Evolutionary conservation across 2,329 filamentous ascomycete genomes (phyloP), one percentile per base, ranked within the genome.

Genomic region (Trichophaea hybrida): DNA sequence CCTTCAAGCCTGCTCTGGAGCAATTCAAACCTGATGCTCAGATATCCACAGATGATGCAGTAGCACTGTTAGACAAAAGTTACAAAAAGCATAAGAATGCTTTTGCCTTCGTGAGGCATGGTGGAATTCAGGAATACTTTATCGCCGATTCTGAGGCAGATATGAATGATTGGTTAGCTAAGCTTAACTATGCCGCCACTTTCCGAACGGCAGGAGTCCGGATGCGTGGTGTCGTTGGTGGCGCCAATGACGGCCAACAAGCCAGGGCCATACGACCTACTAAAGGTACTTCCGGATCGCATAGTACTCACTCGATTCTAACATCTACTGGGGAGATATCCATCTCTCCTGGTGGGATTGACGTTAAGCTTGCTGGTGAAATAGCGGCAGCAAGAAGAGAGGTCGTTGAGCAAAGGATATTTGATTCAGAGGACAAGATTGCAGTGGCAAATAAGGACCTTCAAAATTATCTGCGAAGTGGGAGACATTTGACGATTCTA

Each of bases 51-150:
- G 86, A 96, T 66, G 86, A 91, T 64, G 88, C 90, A 0, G 90
- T 98, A 35, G 90, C 91, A 7, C 76, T 98, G 43, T 77, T 88
- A 46, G 93, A 98, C 71, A 79, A 80, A 1, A 86, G 80, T 6
- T 98, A 98, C 72, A 94, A 85, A 72, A 93, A 88, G 71, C 93
- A 98, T 73, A 98, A 97, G 73, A 83, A 97, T 71, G 88, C 93
- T 0, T 96, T 98, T 69, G 79, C 90, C 12, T 91, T 96, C 68
- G 86, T 95, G 61, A 82, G 88, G 34, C 87, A 93, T 65, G 86
- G 86, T 55, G 86, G 88, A 0, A 76, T 90, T 43, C 91, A 98
- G 69, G 93, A 98, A 70, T 84, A 91, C 0, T 84, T 98, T 40
- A 75, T 97, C 15, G 91, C 93, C 4, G 90, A 96, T 68, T 88